phyloP scores from a whole-genome alignment of 192 early-diverging fungal species.

The Coemansia sp. region DNA sequence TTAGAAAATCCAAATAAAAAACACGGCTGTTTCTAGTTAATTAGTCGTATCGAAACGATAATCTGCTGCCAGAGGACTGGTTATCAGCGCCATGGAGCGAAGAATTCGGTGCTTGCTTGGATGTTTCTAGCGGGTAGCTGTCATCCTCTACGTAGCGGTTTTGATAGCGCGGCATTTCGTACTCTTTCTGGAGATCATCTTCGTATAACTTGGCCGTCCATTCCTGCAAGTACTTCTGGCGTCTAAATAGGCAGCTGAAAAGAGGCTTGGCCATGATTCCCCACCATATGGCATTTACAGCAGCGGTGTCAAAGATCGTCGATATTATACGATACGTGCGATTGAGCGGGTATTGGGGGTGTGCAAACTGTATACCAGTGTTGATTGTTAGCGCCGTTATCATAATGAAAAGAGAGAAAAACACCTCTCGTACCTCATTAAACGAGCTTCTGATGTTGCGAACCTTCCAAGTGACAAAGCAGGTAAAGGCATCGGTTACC shows the following conservation, averaged over 20 bases:
- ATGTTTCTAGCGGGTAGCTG: too few species aligned
- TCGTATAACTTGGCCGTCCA: constrained; percentile 20
- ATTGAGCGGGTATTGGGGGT: constrained; percentile 20
- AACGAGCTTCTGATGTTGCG: constrained; percentile 47
- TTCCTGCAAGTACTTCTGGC: constrained; percentile 16
- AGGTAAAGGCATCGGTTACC: constrained; percentile 14
- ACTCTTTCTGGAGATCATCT: constrained; percentile 25
- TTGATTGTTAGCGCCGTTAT: constrained; percentile 17
- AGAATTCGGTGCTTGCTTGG: too few species aligned
- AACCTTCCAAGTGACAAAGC: constrained; percentile 19
- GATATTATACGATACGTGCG: constrained; percentile 17
- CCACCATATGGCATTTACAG: constrained; percentile 25
- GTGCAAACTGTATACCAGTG: constrained; percentile 15
- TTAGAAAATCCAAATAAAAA: too few species aligned
- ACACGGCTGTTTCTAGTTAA: too few species aligned
- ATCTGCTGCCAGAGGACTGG: too few species aligned
- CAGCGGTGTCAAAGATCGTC: constrained; percentile 19
- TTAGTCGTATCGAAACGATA: too few species aligned
- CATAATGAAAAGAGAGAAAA: constrained; percentile 22
- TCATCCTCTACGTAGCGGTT: not conserved
- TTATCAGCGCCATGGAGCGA: too few species aligned
- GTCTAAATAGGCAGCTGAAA: constrained; percentile 20
- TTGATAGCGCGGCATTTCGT: constrained; percentile 5
- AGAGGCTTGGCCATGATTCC: constrained; percentile 25
- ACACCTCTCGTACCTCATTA: constrained; percentile 33